Conservation (phyloP, 75 land plant species). For the Sequoia sempervirens region DNA sequence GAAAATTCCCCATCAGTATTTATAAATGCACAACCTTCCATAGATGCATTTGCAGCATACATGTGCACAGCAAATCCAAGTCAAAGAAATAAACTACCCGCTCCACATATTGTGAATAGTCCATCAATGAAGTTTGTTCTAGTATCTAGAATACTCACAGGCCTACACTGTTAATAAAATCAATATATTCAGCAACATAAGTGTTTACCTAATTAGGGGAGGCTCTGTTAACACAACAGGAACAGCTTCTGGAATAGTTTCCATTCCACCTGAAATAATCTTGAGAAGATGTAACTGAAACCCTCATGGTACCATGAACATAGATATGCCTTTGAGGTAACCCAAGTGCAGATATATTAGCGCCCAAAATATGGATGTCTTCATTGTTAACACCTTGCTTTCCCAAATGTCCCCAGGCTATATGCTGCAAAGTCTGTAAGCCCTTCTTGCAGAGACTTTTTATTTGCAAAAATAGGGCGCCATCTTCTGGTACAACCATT, state of each 20-base stretch:
- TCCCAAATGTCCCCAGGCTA: slow-evolving; percentile 15
- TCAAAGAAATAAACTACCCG: slow-evolving; percentile 89
- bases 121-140: slow-evolving; percentile 86
- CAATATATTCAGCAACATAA: too few relatives aligned
- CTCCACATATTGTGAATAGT: slow-evolving; percentile 86
- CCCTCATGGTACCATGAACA: slow-evolving; percentile 47
- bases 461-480: too few relatives aligned
- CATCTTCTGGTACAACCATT: neutral
- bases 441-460: too few relatives aligned
- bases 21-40: too few relatives aligned
- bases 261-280: too few relatives aligned
- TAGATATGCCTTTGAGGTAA: slow-evolving; percentile 98
- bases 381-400: slow-evolving; percentile 28
- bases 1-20: too few relatives aligned
- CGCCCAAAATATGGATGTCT: slow-evolving; percentile 82
- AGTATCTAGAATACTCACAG: slow-evolving; percentile 47
- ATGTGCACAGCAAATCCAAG: slow-evolving; percentile 98
- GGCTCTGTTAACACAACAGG: too few relatives aligned
- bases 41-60: too few relatives aligned
- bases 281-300: too few relatives aligned
- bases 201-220: too few relatives aligned
- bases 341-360: slow-evolving; percentile 99
- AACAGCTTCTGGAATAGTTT: too few relatives aligned
- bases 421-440: slow-evolving; percentile 68
- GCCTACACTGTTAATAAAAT: too few relatives aligned